These are phyloP conservation scores for Chaetothyriales sp. DNA, from an alignment of 2,329 filamentous ascomycete species.

Conservation along the genomic window DNA sequence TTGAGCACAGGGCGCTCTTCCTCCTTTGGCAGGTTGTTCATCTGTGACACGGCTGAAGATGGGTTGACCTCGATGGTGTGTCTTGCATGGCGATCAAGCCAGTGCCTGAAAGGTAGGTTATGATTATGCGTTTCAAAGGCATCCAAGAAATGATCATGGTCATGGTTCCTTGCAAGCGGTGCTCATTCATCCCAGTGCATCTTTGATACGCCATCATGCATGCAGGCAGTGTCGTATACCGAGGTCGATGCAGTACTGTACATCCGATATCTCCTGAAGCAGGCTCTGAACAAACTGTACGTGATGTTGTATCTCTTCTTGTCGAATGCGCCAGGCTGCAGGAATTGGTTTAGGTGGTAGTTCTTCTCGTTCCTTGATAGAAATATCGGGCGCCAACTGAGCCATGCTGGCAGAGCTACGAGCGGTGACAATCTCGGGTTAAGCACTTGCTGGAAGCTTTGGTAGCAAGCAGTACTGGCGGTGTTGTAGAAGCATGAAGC, in stretches of 20 bases:
- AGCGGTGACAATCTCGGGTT: too few species aligned
- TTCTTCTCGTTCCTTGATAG: background rate
- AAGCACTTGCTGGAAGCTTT: too few species aligned
- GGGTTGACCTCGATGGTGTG: background rate
- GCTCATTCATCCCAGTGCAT: slow-evolving; percentile 3
- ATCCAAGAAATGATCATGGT: background rate
- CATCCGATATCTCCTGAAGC: background rate
- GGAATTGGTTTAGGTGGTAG: background rate
- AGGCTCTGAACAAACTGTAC: slow-evolving; percentile 1
- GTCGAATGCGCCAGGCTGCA: background rate
- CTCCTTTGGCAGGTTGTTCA: background rate
- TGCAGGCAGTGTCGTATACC: background rate
- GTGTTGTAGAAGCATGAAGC: too few species aligned
- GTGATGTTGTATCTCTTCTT: slow-evolving; percentile 1
- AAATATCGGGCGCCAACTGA: background rate
- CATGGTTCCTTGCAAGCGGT: background rate
- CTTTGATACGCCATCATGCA: slow-evolving; percentile 1
- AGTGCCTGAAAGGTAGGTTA: background rate
- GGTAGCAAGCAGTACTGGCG: too few species aligned
- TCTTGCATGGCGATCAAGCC: background rate
- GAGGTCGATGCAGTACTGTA: slow-evolving; percentile 1
- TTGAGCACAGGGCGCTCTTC: background rate
- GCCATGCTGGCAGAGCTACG: too few species aligned
- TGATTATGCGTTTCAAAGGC: background rate
- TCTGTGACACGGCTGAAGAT: background rate